Conservation (phyloP, 495 filamentous ascomycete species). For the Evansstolkia leycettana region DNA sequence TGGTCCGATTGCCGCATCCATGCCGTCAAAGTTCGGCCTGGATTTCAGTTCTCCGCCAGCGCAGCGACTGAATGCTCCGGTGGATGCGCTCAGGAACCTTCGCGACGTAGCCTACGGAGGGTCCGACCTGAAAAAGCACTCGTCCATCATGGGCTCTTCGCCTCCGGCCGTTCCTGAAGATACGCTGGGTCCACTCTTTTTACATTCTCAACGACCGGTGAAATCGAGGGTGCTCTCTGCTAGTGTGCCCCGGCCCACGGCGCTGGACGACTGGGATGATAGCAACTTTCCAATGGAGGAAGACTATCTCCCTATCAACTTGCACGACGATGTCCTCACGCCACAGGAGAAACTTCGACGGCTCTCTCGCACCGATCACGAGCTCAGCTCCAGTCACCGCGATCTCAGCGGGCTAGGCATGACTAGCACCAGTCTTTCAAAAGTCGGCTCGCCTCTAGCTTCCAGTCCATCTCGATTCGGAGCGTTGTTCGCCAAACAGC, state of each 20-base stretch:
- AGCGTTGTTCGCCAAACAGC: constrained; percentile 63
- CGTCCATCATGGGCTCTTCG: constrained; percentile 50
- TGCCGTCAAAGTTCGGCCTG: constrained; percentile 84
- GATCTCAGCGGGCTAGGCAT: constrained; percentile 50
- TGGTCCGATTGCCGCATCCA: constrained; percentile 83
- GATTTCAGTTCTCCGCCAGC: constrained; percentile 61
- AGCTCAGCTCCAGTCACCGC: constrained; percentile 46
- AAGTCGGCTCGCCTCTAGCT: constrained; percentile 68
- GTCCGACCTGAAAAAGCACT: constrained; percentile 40
- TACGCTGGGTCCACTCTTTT: constrained; percentile 47
- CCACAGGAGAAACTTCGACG: constrained; percentile 79
- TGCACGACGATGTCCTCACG: constrained; percentile 89
- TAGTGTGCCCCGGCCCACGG: constrained; percentile 55
- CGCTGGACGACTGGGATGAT: constrained; percentile 66
- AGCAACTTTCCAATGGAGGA: constrained; percentile 84
- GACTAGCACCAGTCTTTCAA: constrained; percentile 47
- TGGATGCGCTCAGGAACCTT: constrained; percentile 65
- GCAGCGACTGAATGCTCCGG: constrained; percentile 40
- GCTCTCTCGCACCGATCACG: constrained; percentile 59
- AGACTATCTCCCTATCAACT: constrained; percentile 73
- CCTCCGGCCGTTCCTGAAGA: constrained; percentile 47
- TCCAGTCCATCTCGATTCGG: constrained; percentile 83
- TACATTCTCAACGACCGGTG: constrained; percentile 75
- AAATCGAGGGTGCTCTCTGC: constrained; percentile 61
- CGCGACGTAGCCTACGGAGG: constrained; percentile 78